Evolutionary conservation across 805 yeast genomes (phyloP), one percentile per base, ranked within the genome.

Genomic region (Torulaspora maleeae): DNA sequence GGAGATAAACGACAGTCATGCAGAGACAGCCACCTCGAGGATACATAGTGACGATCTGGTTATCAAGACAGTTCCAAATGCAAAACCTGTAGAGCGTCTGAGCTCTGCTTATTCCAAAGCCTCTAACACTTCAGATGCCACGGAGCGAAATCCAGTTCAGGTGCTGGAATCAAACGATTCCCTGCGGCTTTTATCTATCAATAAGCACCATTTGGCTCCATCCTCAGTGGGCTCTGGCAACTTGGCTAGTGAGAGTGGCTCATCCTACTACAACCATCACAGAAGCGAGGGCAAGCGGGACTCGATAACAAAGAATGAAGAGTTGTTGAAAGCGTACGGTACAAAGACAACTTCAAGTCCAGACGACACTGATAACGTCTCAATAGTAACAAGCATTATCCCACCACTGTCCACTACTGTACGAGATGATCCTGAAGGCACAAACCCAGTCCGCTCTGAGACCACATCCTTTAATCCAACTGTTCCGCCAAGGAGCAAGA

Each of bases 401-500:
- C 61, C 64, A 17, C 55, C 58, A 15, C 46, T 63, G 17, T 43
- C 50, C 2, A 62, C 64, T 5, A 50, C 44, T 12, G 47, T 44
- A 7, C 43, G 38, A 17, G 49, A 45, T 10, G 47, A 47, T 5
- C 48, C 48, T 38, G 49, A 44, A 17, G 43, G 43, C 4, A 40
- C 51, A 5, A 45, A 43, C 1, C 64, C 66, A 4, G 45, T 42
- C 6, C 52, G 63, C 20, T 53, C 61, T 7, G 58, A 54, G 35
- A 49, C 50, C 8, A 45, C 51, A 10, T 51, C 44, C 17, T 54
- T 52, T 13, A 58, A 58, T 36, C 69, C 69, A 6, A 51, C 64
- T 2, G 56, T 60, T 3, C 69, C 69, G 7, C 63, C 63, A 34
- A 58, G 68, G 44, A 64, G 53, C 38, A 59, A 55, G 41, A 56